Percentiles rank a stretch among this genome's conserved stretches.
These are phyloP conservation scores for Talaromyces sp. DNA, from an alignment of 2,329 filamentous ascomycete genomes.

Conservation along the genomic window DNA sequence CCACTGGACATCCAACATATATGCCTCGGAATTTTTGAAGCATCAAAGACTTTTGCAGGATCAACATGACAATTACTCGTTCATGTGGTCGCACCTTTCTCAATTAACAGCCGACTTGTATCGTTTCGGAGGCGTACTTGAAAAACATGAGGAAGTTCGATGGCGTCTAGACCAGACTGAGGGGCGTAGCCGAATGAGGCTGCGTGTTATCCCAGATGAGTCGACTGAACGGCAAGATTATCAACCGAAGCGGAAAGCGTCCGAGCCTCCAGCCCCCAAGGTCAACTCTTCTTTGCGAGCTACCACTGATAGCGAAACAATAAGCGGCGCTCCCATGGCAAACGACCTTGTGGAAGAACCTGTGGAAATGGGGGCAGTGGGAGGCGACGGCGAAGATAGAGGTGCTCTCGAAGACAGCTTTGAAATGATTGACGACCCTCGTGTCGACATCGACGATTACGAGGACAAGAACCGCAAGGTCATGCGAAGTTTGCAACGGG, in stretches of 20 bases:
- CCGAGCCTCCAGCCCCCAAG: conserved; percentile 45
- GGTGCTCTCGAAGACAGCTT: conserved; percentile 77
- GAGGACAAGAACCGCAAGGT: conserved; percentile 99
- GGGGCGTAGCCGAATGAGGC: conserved; percentile 88
- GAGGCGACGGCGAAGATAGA: conserved; percentile 31
- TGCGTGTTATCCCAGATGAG: conserved; percentile 77
- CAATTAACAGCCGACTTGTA: conserved; percentile 75
- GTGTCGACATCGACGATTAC: conserved; percentile 76
- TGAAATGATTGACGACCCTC: conserved; percentile 90
- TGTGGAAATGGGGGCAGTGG: conserved; percentile 25
- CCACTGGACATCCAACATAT: conserved; percentile 94
- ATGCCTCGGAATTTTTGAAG: conserved; percentile 85
- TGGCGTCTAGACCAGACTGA: conserved; percentile 97
- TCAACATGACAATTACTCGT: conserved; percentile 82
- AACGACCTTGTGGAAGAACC: conserved; percentile 25
- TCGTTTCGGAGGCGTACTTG: conserved; percentile 76
- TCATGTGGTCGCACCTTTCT: conserved; percentile 68
- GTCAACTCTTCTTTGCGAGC: conserved; percentile 42
- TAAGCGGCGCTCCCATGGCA: conserved; percentile 31
- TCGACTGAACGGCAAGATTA: conserved; percentile 66
- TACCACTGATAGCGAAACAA: conserved; percentile 38
- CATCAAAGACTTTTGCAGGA: conserved; percentile 86
- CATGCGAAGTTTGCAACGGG: conserved; percentile 85
- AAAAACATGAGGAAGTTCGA: conserved; percentile 59
- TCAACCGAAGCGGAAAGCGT: conserved; percentile 75